These are phyloP conservation scores for Solanum sparsipilum DNA, from an alignment of 257 asterid genomes.

Conservation along the genomic window DNA sequence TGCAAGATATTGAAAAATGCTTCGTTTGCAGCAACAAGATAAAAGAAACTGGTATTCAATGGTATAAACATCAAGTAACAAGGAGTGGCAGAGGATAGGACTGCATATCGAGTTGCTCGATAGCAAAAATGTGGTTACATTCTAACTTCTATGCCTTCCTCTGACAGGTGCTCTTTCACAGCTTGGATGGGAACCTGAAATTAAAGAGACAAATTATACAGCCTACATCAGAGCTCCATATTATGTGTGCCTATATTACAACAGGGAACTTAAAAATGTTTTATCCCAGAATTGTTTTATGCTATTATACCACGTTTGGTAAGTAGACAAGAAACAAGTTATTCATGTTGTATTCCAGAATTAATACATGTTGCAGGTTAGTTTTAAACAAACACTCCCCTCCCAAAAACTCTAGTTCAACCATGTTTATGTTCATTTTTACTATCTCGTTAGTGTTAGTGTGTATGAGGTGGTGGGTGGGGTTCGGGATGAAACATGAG, in stretches of 20 bases:
- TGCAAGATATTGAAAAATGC: not conserved
- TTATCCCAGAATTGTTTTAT: not conserved
- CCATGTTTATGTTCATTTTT: not conserved
- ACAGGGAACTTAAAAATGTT: not conserved
- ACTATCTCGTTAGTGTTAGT: not conserved
- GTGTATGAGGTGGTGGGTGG: not conserved
- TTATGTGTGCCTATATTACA: not conserved
- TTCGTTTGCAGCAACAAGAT: not conserved
- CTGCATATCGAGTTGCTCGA: not conserved
- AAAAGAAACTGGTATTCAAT: not conserved
- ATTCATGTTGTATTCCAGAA: not conserved
- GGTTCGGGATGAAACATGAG: not conserved
- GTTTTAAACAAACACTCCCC: not conserved
- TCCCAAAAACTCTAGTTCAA: not conserved
- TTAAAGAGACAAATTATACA: not conserved
- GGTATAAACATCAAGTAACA: not conserved
- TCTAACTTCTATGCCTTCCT: slow-evolving; percentile 54
- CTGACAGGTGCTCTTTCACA: slow-evolving; percentile 48
- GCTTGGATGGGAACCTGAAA: slow-evolving; percentile 54
- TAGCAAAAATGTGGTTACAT: slow-evolving; percentile 1
- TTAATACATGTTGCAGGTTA: not conserved
- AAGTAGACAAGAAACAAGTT: not conserved
- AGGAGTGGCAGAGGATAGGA: not conserved
- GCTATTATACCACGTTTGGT: not conserved
- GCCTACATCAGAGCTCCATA: not conserved